A percentile compares a stretch with the other conserved stretches of the same genome.
Evolutionary conservation across 1,284 basidiomycete genomes (phyloP).

Genomic region (Papiliotrema flavescens): DNA sequence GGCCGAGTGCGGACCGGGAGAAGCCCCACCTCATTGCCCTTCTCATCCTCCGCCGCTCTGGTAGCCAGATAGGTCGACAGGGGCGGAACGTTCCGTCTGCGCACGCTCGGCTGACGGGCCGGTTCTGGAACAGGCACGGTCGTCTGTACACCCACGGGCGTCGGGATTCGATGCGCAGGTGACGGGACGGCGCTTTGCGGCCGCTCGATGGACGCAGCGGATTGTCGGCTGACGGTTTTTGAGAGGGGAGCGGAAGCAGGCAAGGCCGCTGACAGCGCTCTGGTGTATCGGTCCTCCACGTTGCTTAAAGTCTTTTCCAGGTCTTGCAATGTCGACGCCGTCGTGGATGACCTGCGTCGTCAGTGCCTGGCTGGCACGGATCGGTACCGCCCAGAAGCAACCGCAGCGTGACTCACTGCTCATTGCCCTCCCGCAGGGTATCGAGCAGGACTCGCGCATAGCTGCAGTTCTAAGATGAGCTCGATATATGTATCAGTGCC

Average conservation of each 20-base stretch:
- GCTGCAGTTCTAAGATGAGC: slow-evolving; percentile 27
- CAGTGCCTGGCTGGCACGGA: too few species aligned
- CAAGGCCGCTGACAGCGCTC: not conserved
- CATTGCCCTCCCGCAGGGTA: slow-evolving; percentile 29
- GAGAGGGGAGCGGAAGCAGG: slow-evolving; percentile 9
- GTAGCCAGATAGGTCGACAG: slow-evolving; percentile 28
- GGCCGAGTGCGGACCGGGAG: slow-evolving; percentile 24
- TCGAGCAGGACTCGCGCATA: slow-evolving; percentile 38
- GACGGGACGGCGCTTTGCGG: not conserved
- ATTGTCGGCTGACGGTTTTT: not conserved
- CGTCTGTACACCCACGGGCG: too few species aligned
- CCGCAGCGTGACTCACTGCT: slow-evolving; percentile 26
- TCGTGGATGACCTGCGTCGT: slow-evolving; percentile 22
- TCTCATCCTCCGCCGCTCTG: slow-evolving; percentile 22
- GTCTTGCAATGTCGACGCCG: slow-evolving; percentile 11
- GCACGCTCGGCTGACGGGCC: not conserved
- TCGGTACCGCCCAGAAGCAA: not conserved
- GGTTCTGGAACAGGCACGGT: too few species aligned
- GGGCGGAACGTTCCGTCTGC: not conserved
- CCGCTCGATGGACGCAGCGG: not conserved
- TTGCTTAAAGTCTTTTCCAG: slow-evolving; percentile 15
- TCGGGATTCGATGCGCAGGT: too few species aligned
- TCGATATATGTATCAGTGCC: not conserved
- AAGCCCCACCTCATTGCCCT: slow-evolving; percentile 30
- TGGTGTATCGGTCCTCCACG: slow-evolving; percentile 14